phyloP scores from a whole-genome alignment of 2,329 filamentous ascomycete species.

The Cercospora sp. region DNA sequence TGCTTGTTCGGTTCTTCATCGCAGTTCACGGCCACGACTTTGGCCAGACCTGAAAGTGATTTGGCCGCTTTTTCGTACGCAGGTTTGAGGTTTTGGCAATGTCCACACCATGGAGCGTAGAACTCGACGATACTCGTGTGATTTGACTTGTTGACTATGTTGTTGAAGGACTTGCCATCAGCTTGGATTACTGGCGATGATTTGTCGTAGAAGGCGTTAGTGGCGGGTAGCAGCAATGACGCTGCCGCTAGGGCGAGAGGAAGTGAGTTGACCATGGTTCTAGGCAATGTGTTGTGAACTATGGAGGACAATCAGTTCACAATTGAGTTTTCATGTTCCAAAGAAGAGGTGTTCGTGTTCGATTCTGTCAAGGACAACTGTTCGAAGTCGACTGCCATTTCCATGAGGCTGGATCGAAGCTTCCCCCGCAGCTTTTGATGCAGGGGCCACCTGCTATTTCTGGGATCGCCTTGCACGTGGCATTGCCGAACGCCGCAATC shows the following conservation, averaged over 20 bases:
- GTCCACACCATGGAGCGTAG: constrained; percentile 96
- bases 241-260: constrained; percentile 58
- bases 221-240: constrained; percentile 65
- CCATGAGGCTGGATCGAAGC: constrained; percentile 1
- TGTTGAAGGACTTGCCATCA: constrained; percentile 74
- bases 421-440: background rate
- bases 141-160: constrained; percentile 82
- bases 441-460: background rate
- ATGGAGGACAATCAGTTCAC: background rate
- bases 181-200: constrained; percentile 84
- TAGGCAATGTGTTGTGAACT: background rate
- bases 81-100: constrained; percentile 93
- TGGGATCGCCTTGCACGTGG: background rate
- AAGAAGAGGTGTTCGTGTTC: background rate
- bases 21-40: constrained; percentile 92
- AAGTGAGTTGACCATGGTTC: constrained; percentile 25
- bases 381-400: background rate
- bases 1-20: constrained; percentile 91
- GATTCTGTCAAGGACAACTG: constrained; percentile 1
- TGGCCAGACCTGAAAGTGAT: constrained; percentile 84
- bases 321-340: background rate
- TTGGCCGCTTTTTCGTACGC: constrained; percentile 93
- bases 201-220: constrained; percentile 78
- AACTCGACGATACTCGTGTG: constrained; percentile 67
- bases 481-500: background rate